Conservation (phyloP, 805 yeast genomes). For the Clavispora phyllophila region DNA sequence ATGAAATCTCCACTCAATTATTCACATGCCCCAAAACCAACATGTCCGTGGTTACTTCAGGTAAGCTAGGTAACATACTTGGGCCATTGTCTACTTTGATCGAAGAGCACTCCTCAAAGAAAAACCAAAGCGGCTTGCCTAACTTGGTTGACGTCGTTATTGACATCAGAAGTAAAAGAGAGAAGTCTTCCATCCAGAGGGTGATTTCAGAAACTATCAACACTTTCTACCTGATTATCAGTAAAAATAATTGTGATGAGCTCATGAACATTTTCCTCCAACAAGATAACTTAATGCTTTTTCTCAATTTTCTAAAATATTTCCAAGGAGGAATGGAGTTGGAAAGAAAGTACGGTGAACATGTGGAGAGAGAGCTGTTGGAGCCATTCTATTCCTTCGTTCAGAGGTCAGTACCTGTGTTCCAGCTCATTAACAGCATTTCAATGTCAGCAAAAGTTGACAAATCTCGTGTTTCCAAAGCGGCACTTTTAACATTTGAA, state of each 20-base stretch:
- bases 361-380: conserved; percentile 54
- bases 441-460: conserved; percentile 19
- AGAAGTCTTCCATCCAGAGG: conserved; percentile 21
- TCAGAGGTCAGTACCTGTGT: conserved; percentile 41
- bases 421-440: conserved; percentile 6
- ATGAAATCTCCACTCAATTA: conserved; percentile 34
- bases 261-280: conserved; percentile 21
- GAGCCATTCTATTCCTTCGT: conserved; percentile 45
- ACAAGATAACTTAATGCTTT: conserved; percentile 34
- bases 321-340: conserved; percentile 58
- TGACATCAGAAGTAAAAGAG: conserved; percentile 12
- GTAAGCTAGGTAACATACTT: conserved; percentile 32
- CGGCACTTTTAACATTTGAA: conserved; percentile 26
- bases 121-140: conserved; percentile 32
- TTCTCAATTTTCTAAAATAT: conserved; percentile 44
- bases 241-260: conserved; percentile 17
- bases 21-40: conserved; percentile 40
- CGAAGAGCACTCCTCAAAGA: conserved; percentile 33
- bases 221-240: conserved; percentile 16
- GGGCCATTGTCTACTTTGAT: conserved; percentile 44
- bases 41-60: conserved; percentile 23
- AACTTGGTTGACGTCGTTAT: conserved; percentile 21
- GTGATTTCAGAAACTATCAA: conserved; percentile 27
- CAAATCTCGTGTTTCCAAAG: conserved; percentile 19
- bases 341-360: conserved; percentile 60